Evolutionary conservation across 345 rosid species (phyloP), one percentile per base, ranked within the genome.

Genomic region (Gossypium rotundifolium): DNA sequence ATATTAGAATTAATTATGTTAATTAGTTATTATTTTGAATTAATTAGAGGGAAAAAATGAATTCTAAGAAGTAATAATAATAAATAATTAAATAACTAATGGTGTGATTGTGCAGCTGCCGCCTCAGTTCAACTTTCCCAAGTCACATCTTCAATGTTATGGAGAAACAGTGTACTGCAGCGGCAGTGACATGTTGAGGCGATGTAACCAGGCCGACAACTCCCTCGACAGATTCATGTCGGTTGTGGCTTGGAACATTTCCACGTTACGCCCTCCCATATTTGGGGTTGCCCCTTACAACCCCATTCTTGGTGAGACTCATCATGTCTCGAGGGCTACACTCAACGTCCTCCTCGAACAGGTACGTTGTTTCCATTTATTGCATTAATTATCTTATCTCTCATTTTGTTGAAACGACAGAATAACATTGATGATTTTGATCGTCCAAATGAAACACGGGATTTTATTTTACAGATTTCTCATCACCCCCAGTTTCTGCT

Each of bases 401-500:
- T 46, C 49, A 9, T 46, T 46, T 46, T 46, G 16, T 14, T 45
- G 10, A 9, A 45, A 45, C 12, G 13, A 2, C 3, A 45, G 2
- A 10, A 45, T 45, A 11, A 45, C 13, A 45, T 33, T 33, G 40
- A 33, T 33, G 49, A 33, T 33, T 33, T 33, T 27, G 29, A 27
- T 27, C 3, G 29, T 2, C 29, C 29, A 27, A 44, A 44, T 44
- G 11, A 44, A 44, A 44, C 33, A 29, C 33, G 4, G 3, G 5
- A 3, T 29, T 29, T 33, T 29, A 5, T 33, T 5, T 33, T 80
- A 38, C 79, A 93, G 97, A 87, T 94, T 70, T 92, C 93, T n/a
- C 97, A 94, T 76, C 97, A 94, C 46, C 98, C 97, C 94, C 97
- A 2, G 90, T 92, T 14, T 70, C 90, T 68, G 97, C 93, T 13